Evolutionary conservation across 768 basidiomycete genomes (phyloP), one percentile per base, ranked within the genome.

Genomic region (Collybia mongolica): DNA sequence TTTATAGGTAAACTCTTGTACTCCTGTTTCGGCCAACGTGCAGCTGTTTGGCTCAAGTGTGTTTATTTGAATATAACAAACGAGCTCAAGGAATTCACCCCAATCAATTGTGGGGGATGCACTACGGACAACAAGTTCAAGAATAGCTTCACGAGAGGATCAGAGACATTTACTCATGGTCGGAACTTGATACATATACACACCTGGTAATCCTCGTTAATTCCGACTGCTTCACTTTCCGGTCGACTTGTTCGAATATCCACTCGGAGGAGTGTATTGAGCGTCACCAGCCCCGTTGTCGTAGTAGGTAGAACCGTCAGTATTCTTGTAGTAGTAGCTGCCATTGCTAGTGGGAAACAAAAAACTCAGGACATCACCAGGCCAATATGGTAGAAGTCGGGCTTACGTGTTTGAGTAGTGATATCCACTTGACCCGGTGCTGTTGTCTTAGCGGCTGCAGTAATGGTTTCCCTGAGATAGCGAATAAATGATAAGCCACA

Each of bases 241-340:
- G 29, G 14, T 36, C 22, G 68, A 69, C 54, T 64, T 71, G 63
- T 51, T 37, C 6, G 60, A 60, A 20, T 63, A 28, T 3, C 71
- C 69, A 22, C 60, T 62, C 36, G 81, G 75, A 2, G 79, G 62
- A 2, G 81, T 84, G 64, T 85, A 83, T 46, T 71, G 64, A 17
- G 76, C 62, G 53, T 67, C 60, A 0, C 83, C 83, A 12, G 12
- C 50, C 0, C 80, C 81, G 35, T 39, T 72, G 65, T 83, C 74
- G 59, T 84, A 77, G 60, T 86, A 86, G 4, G 72, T 83, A 0
- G 81, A 83, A 0, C 80, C 77, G 41, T 86, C 71, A 40, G 80
- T 63, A 70, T 86, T 86, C 43, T 58, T 60, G 64, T 86, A 86
- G 60, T 85, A 84, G 66, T 86, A 86, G 50, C 77, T 77, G 2